Evolutionary conservation across 768 basidiomycete species (phyloP), one percentile per base, ranked within the genome.

Genomic region (Tubosaeta sp.): DNA sequence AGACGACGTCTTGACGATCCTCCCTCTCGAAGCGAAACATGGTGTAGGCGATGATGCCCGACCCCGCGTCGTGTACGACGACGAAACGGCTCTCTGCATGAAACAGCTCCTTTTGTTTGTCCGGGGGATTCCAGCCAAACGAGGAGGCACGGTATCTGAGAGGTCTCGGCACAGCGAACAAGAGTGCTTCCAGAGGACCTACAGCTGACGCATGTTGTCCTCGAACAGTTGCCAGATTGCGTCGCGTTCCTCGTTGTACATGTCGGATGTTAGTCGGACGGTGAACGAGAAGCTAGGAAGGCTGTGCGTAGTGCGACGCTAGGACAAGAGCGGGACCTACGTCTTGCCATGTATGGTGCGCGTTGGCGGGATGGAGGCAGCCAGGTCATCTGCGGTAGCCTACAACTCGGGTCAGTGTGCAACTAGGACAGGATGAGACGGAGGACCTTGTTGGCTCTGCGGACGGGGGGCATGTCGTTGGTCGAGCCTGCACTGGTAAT

Each of bases 1-100:
- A 93, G 4, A 89, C 46, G 4, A 88, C 67, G 51, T 81, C 69
- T 53, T 81, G 74, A 5, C 71, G 72, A 9, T 80, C 74, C 56
- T 92, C 91, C 27, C 71, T 62, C 50, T 91, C 89, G 53, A 92
- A 92, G 1, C 89, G 81, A 64, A 91, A 91, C 70, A 82, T 81
- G 14, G 75, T 57, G 59, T 72, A 80, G 9, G 73, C 78, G 16
- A 69, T 46, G 3, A 72, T 16, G 5, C 49, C 71, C 55, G 25
- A 76, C 45, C 32, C 39, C 35, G 12, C 52, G 56, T 50, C 56
- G 25, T 47, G 53, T 7, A 77, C 71, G 22, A 88, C 52, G 49
- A 89, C 63, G 64, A 84, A 88, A 17, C 89, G 81, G 42, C 85
- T 83, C 29, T 73, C 63, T 2, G 60, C 42, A 60, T 84, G 61